These are phyloP conservation scores for Amniculicola lignicola DNA, from an alignment of 495 filamentous ascomycete species.

Conservation along the genomic window DNA sequence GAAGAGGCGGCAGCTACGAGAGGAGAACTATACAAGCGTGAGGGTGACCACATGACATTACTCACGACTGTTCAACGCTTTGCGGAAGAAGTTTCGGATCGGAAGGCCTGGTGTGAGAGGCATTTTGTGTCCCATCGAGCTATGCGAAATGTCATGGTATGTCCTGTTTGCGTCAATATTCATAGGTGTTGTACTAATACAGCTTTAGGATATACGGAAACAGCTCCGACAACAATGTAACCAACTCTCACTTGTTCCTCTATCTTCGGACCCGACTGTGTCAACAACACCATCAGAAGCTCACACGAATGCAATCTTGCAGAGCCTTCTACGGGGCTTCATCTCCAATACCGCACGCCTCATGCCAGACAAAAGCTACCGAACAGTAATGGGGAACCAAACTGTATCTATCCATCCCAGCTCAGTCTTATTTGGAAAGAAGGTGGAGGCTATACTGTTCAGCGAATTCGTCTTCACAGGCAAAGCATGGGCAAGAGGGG, in stretches of 20 bases:
- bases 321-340: slow-evolving; percentile 80
- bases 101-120: slow-evolving; percentile 71
- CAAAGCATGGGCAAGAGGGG: slow-evolving; percentile 83
- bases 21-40: slow-evolving; percentile 69
- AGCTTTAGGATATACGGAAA: slow-evolving; percentile 70
- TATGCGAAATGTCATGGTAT: slow-evolving; percentile 73
- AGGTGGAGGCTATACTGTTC: slow-evolving; percentile 92
- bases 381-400: slow-evolving; percentile 78
- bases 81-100: slow-evolving; percentile 67
- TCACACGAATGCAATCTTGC: slow-evolving; percentile 58
- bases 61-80: slow-evolving; percentile 80
- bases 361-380: slow-evolving; percentile 79
- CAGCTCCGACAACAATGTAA: slow-evolving; percentile 70
- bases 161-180: slow-evolving; percentile 34
- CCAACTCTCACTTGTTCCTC: slow-evolving; percentile 47
- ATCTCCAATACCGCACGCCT: slow-evolving; percentile 77
- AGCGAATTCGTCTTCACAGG: slow-evolving; percentile 94
- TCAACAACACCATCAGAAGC: slow-evolving; percentile 46
- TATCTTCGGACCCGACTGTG: background rate
- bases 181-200: slow-evolving; percentile 9
- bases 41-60: slow-evolving; percentile 88
- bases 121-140: slow-evolving; percentile 77
- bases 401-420: slow-evolving; percentile 85
- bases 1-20: slow-evolving; percentile 72
- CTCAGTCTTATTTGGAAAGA: slow-evolving; percentile 79